phyloP scores from a whole-genome alignment of 306 rosid species.

The Quercus parvula region DNA sequence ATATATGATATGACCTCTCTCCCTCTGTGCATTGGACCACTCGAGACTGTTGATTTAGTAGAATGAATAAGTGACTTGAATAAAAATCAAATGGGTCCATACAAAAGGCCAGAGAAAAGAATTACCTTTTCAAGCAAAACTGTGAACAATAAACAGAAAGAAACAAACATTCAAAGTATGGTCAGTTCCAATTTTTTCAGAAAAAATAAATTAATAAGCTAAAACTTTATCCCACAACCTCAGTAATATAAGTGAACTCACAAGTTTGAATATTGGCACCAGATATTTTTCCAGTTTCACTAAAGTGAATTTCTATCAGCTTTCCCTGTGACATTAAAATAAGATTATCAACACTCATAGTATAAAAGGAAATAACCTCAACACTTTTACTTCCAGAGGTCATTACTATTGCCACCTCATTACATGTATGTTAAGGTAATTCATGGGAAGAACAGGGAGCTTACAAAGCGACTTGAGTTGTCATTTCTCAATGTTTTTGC shows the following conservation, averaged over 20 bases:
- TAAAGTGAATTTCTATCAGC: slow-evolving; percentile 94
- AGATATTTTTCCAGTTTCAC: slow-evolving; percentile 96
- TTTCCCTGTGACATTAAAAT: slow-evolving; percentile 67
- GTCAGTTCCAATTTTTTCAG: slow-evolving; percentile 34
- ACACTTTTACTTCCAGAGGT: background rate
- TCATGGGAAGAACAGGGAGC: slow-evolving; percentile 32
- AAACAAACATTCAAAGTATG: slow-evolving; percentile 25
- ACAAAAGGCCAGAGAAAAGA: slow-evolving; percentile 18
- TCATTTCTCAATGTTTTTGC: slow-evolving; percentile 97
- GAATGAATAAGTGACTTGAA: slow-evolving; percentile 22
- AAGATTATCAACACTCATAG: slow-evolving; percentile 25
- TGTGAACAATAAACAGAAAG: slow-evolving; percentile 31
- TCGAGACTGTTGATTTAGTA: slow-evolving; percentile 69
- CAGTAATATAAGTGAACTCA: slow-evolving; percentile 40
- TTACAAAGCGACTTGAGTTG: slow-evolving; percentile 99
- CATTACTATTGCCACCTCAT: slow-evolving; percentile 5
- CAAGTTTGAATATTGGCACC: slow-evolving; percentile 98
- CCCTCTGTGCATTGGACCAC: slow-evolving; percentile 98
- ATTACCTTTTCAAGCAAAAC: slow-evolving; percentile 98
- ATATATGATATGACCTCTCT: slow-evolving; percentile 97
- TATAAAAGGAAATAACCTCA: slow-evolving; percentile 7
- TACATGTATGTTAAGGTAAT: slow-evolving; percentile 22
- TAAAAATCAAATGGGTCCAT: slow-evolving; percentile 13
- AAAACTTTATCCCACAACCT: slow-evolving; percentile 19
- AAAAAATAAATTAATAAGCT: slow-evolving; percentile 13